phyloP scores from a whole-genome alignment of 139 green algal genomes.

The Spirogloea muscicola region DNA sequence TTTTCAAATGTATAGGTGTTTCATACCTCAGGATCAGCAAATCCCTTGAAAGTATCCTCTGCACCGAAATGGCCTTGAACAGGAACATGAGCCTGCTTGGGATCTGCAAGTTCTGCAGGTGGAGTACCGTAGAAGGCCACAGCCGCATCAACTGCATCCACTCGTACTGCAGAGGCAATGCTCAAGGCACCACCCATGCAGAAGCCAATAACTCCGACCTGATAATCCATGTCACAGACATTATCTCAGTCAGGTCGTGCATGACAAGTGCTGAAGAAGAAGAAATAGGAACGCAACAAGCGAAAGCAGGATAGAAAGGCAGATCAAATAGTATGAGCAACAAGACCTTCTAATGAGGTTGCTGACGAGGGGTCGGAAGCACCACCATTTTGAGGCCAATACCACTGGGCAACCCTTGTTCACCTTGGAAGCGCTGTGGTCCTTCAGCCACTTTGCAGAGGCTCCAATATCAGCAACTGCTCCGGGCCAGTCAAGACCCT shows the following conservation, averaged over 20 bases:
- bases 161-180: conserved; percentile 12
- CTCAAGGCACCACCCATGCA: conserved; percentile 53
- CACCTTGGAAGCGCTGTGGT: conserved; percentile 30
- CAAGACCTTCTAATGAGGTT: too few species aligned
- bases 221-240: neutral
- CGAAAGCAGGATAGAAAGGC: conserved; percentile 11
- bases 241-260: neutral
- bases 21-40: conserved; percentile 39
- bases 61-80: conserved; percentile 54
- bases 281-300: conserved; percentile 3
- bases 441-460: conserved; percentile 35
- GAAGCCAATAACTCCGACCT: conserved; percentile 49
- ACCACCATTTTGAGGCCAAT: neutral
- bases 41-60: conserved; percentile 47
- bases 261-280: neutral
- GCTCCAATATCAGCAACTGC: conserved; percentile 48
- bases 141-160: conserved; percentile 13
- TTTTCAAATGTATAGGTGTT: too few species aligned
- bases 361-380: neutral
- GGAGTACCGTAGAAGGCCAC: conserved; percentile 51
- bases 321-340: too few species aligned
- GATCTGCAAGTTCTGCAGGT: conserved; percentile 11
- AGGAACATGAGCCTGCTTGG: conserved; percentile 36
- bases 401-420: neutral
- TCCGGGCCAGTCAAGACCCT: conserved; percentile 41